Evolutionary conservation across 306 rosid genomes (phyloP).

Genomic region (Morella rubra): DNA sequence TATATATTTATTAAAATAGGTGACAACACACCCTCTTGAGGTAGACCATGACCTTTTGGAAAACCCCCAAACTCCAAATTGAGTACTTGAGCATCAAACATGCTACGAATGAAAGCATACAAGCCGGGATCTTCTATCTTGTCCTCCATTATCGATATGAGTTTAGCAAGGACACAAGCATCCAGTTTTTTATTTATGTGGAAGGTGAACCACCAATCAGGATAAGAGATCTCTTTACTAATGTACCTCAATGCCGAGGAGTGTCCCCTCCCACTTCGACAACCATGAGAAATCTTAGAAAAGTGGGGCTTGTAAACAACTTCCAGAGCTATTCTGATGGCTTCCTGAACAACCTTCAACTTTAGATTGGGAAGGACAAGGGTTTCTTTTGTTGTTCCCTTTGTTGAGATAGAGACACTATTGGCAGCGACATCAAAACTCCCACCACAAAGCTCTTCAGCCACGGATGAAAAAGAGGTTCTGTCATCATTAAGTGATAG

Average conservation of each 20-base stretch:
- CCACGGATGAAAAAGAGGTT: constrained; percentile 44
- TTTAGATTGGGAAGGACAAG: constrained; percentile 75
- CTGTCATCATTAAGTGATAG: constrained; percentile 10
- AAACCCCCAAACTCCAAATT: constrained; percentile 91
- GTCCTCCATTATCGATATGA: constrained; percentile 62
- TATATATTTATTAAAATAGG: constrained; percentile 85
- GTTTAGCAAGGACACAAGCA: constrained; percentile 47
- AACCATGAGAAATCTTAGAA: constrained; percentile 84
- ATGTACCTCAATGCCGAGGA: constrained; percentile 63
- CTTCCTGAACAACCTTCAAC: constrained; percentile 76
- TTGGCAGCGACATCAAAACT: constrained; percentile 55
- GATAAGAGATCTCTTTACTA: constrained; percentile 53
- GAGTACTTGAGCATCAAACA: constrained; percentile 69
- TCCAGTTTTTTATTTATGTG: constrained; percentile 58
- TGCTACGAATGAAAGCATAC: constrained; percentile 44
- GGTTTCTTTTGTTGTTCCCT: constrained; percentile 49
- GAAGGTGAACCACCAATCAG: constrained; percentile 88
- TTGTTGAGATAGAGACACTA: constrained; percentile 57
- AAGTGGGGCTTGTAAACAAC: constrained; percentile 76
- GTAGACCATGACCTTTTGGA: constrained; percentile 88
- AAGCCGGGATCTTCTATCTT: constrained; percentile 69
- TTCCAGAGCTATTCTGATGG: constrained; percentile 74
- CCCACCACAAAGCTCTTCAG: constrained; percentile 48
- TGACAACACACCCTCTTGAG: constrained; percentile 86
- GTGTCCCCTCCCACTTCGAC: constrained; percentile 85